Conservation (phyloP, 208 protist genomes). For the Wallacemonas sp. region DNA sequence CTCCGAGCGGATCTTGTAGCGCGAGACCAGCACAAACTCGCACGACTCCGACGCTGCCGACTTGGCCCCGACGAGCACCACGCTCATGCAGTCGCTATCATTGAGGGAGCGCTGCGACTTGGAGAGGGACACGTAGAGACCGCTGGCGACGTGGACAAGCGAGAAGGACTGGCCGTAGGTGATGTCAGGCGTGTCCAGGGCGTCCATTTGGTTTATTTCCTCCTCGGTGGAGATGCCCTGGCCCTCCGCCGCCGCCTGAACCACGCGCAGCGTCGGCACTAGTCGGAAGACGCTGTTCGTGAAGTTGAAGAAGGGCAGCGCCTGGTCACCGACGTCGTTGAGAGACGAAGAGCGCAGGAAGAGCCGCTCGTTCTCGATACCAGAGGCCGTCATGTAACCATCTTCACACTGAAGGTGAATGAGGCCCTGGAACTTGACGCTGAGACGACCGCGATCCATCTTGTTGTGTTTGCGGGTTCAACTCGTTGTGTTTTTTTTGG, state of each 20-base stretch:
- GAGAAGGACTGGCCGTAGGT: constrained; percentile 68
- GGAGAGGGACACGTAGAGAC: constrained; percentile 56
- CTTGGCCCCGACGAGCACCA: constrained; percentile 50
- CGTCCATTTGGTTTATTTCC: constrained; percentile 28
- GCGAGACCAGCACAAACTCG: constrained; percentile 67
- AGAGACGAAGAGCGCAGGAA: constrained; percentile 44
- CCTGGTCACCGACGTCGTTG: constrained; percentile 42
- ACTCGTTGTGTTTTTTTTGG: background rate
- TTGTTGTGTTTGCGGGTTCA: background rate
- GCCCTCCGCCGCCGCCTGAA: constrained; percentile 11
- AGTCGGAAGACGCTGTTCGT: constrained; percentile 60
- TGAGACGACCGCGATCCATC: constrained; percentile 58
- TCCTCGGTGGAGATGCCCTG: constrained; percentile 2
- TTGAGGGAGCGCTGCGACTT: constrained; percentile 55
- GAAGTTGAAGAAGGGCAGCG: constrained; percentile 59
- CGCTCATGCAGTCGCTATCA: constrained; percentile 66
- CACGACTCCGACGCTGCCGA: constrained; percentile 44
- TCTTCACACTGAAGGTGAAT: constrained; percentile 68
- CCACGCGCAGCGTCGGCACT: constrained; percentile 36
- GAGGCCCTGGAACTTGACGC: constrained; percentile 56
- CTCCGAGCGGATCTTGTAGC: constrained; percentile 78
- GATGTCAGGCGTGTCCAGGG: constrained; percentile 46
- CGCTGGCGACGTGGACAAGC: constrained; percentile 60
- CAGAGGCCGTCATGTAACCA: constrained; percentile 59
- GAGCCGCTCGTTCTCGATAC: constrained; percentile 48